phyloP scores from a whole-genome alignment of 495 filamentous ascomycete genomes.

The Aspergillus homomorphus region DNA sequence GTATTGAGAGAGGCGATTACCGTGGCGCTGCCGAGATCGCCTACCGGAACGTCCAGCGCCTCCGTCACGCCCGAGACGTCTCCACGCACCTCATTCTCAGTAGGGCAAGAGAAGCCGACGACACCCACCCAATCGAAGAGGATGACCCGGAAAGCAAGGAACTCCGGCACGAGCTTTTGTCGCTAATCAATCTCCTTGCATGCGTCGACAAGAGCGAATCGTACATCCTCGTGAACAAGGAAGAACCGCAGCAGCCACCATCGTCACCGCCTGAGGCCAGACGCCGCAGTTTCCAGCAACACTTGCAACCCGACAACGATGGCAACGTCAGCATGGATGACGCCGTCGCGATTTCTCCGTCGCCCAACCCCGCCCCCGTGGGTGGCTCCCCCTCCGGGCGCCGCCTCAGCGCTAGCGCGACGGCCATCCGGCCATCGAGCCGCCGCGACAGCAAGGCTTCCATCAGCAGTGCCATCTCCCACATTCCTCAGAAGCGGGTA shows the following conservation, averaged over 20 bases:
- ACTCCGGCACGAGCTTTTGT: slow-evolving; percentile 64
- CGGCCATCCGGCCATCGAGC: slow-evolving; percentile 7
- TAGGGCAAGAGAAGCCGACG: slow-evolving; percentile 44
- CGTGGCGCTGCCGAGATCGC: slow-evolving; percentile 82
- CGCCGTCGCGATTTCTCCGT: slow-evolving; percentile 19
- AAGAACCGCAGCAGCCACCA: slow-evolving; percentile 16
- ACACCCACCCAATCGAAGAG: slow-evolving; percentile 52
- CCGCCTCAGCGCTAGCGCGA: slow-evolving; percentile 12
- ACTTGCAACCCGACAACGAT: slow-evolving; percentile 39
- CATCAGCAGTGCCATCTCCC: slow-evolving; percentile 7
- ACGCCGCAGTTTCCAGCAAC: slow-evolving; percentile 28
- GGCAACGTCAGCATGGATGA: slow-evolving; percentile 46
- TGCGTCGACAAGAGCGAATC: slow-evolving; percentile 80
- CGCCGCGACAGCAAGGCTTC: slow-evolving; percentile 29
- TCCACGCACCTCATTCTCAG: slow-evolving; percentile 42
- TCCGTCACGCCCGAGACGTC: slow-evolving; percentile 49
- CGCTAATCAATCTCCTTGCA: slow-evolving; percentile 82
- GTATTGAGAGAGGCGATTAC: slow-evolving; percentile 78
- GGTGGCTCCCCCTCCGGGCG: slow-evolving; percentile 10
- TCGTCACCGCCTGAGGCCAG: slow-evolving; percentile 9
- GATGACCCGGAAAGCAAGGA: slow-evolving; percentile 53
- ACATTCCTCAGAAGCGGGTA: slow-evolving; percentile 32
- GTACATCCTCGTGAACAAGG: slow-evolving; percentile 58
- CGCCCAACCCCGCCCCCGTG: slow-evolving; percentile 1
- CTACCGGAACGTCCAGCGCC: slow-evolving; percentile 59